Percentiles rank a stretch among this genome's conserved stretches.
Evolutionary conservation across 2,329 filamentous ascomycete species (phyloP).

Genomic region (Chaetothyriales sp.): DNA sequence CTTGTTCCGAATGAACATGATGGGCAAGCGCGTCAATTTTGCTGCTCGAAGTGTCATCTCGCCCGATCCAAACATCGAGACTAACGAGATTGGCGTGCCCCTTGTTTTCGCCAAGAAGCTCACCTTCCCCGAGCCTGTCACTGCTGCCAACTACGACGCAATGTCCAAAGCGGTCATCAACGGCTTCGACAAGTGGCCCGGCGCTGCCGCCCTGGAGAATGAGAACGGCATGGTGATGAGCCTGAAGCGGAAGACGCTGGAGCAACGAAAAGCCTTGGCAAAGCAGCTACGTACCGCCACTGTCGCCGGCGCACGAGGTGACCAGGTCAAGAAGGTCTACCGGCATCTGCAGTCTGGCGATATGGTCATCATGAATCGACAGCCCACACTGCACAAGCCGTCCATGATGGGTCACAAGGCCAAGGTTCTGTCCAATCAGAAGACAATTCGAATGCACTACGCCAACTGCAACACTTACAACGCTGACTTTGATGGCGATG

Average conservation of each 20-base stretch:
- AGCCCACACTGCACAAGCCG: slow-evolving; percentile 93
- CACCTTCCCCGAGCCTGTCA: slow-evolving; percentile 94
- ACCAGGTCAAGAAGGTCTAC: slow-evolving; percentile 89
- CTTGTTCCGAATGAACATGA: slow-evolving; percentile 98
- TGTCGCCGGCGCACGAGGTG: slow-evolving; percentile 57
- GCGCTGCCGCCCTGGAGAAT: slow-evolving; percentile 86
- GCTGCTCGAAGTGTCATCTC: slow-evolving; percentile 96
- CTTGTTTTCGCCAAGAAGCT: slow-evolving; percentile 95
- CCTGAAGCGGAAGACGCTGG: slow-evolving; percentile 69
- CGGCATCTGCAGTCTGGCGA: slow-evolving; percentile 93
- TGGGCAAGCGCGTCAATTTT: slow-evolving; percentile 99
- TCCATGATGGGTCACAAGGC: slow-evolving; percentile 98
- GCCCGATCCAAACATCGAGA: slow-evolving; percentile 95
- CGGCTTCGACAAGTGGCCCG: slow-evolving; percentile 84
- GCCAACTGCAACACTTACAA: slow-evolving; percentile 99
- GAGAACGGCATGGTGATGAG: slow-evolving; percentile 87
- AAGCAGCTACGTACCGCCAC: slow-evolving; percentile 86
- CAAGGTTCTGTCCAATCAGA: slow-evolving; percentile 80
- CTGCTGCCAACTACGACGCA: slow-evolving; percentile 91
- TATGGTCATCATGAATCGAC: slow-evolving; percentile 96
- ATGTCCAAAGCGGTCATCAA: slow-evolving; percentile 95
- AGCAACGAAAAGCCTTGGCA: slow-evolving; percentile 77
- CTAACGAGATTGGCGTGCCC: slow-evolving; percentile 95
- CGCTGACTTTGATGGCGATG: slow-evolving; percentile 96
- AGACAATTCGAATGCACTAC: slow-evolving; percentile 98